These are phyloP conservation scores for Nemania diffusa DNA, from an alignment of 2,329 filamentous ascomycete genomes.

Conservation along the genomic window DNA sequence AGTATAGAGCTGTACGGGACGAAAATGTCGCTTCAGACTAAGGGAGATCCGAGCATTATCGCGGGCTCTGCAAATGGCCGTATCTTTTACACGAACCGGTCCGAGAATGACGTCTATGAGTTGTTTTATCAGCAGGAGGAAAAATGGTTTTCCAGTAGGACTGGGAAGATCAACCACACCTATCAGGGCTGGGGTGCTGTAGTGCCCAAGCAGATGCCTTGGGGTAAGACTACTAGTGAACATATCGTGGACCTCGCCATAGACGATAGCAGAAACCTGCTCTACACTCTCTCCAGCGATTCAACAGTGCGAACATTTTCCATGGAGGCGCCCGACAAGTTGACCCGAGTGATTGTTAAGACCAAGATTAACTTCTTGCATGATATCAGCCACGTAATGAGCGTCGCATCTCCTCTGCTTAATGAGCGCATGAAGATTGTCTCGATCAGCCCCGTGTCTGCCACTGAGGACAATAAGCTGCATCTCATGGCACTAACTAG, in stretches of 20 bases:
- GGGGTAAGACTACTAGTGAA: conserved; percentile 66
- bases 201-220: conserved; percentile 64
- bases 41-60: conserved; percentile 81
- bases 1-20: conserved; percentile 87
- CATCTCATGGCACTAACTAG: conserved; percentile 91
- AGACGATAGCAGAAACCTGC: conserved; percentile 85
- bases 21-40: conserved; percentile 81
- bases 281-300: conserved; percentile 89
- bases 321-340: conserved; percentile 73
- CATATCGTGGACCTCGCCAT: conserved; percentile 82
- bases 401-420: conserved; percentile 77
- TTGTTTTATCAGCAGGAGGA: conserved; percentile 97
- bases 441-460: conserved; percentile 85
- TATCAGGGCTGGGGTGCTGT: conserved; percentile 76
- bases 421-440: conserved; percentile 77
- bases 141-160: conserved; percentile 92
- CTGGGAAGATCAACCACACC: conserved; percentile 89
- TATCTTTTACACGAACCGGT: conserved; percentile 88
- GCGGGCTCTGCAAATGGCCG: conserved; percentile 85
- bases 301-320: conserved; percentile 94
- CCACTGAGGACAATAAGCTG: conserved; percentile 80
- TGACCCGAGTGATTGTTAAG: conserved; percentile 74
- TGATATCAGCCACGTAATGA: conserved; percentile 84
- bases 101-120: conserved; percentile 90
- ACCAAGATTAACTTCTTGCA: conserved; percentile 68